These are phyloP conservation scores for Trichoderma endophyticum DNA, from an alignment of 2,329 filamentous ascomycete genomes.

Conservation along the genomic window DNA sequence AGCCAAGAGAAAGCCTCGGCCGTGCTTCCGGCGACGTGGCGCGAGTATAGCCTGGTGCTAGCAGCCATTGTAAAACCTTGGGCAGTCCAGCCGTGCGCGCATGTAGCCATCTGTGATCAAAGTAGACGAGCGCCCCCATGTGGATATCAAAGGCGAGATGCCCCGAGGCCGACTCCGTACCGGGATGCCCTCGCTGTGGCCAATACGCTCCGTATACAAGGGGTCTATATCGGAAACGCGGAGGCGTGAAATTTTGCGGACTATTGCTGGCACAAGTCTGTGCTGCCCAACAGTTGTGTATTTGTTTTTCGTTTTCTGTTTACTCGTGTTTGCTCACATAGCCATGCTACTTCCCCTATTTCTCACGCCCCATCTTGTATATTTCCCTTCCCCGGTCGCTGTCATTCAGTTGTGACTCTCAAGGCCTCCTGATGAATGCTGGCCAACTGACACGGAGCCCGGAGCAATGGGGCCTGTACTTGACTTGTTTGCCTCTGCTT, in stretches of 20 bases:
- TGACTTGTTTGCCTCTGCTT: neutral
- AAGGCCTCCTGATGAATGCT: neutral
- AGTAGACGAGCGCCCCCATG: neutral
- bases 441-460: neutral
- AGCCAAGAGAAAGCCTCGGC: neutral
- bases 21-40: neutral
- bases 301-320: neutral
- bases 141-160: neutral
- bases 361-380: neutral
- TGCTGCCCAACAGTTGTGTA: neutral
- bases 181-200: neutral
- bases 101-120: neutral
- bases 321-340: neutral
- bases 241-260: slow-evolving; percentile 3
- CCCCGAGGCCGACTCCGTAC: slow-evolving; percentile 1
- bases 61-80: neutral
- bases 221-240: slow-evolving; percentile 1
- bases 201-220: neutral
- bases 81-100: neutral
- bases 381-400: neutral
- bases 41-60: neutral
- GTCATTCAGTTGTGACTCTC: neutral
- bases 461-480: neutral
- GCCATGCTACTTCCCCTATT: neutral
- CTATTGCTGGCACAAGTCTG: neutral